These are phyloP conservation scores for Alternaria sp. DNA, from an alignment of 2,329 filamentous ascomycete genomes.

Conservation along the genomic window DNA sequence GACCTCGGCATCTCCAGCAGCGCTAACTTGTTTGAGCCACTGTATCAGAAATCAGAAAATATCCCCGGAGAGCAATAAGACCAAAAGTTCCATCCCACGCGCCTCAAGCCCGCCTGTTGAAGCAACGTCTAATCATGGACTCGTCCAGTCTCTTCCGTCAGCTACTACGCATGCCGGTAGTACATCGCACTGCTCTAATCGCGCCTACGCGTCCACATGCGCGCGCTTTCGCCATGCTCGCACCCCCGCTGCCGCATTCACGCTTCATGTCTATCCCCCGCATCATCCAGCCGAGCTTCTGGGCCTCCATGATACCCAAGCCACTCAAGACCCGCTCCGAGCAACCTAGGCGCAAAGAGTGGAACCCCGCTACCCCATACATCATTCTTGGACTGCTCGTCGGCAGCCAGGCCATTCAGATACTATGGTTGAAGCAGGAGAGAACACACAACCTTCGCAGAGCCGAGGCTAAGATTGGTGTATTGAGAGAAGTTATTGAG, in stretches of 20 bases:
- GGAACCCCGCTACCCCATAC: constrained; percentile 70
- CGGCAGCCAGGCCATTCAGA: constrained; percentile 94
- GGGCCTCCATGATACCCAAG: constrained; percentile 49
- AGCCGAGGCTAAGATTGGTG: constrained; percentile 78
- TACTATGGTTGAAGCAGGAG: constrained; percentile 81
- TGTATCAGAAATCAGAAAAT: constrained; percentile 11
- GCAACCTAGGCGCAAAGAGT: constrained; percentile 42
- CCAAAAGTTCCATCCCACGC: neutral
- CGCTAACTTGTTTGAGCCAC: constrained; percentile 9
- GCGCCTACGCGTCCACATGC: constrained; percentile 27
- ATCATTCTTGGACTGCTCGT: constrained; percentile 77
- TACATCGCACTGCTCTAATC: constrained; percentile 29
- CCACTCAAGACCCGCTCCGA: constrained; percentile 29
- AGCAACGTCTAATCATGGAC: constrained; percentile 32
- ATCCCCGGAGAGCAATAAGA: neutral
- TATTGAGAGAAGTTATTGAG: constrained; percentile 77
- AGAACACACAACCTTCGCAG: constrained; percentile 75
- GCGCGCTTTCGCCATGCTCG: constrained; percentile 33
- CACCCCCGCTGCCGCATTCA: constrained; percentile 20
- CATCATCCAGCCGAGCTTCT: constrained; percentile 49
- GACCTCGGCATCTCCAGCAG: constrained; percentile 19
- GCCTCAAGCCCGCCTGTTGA: neutral
- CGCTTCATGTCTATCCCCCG: constrained; percentile 45
- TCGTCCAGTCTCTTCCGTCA: constrained; percentile 33
- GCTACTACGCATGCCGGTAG: constrained; percentile 37